Conservation (phyloP, 345 rosid species). For the Murraya paniculata region DNA sequence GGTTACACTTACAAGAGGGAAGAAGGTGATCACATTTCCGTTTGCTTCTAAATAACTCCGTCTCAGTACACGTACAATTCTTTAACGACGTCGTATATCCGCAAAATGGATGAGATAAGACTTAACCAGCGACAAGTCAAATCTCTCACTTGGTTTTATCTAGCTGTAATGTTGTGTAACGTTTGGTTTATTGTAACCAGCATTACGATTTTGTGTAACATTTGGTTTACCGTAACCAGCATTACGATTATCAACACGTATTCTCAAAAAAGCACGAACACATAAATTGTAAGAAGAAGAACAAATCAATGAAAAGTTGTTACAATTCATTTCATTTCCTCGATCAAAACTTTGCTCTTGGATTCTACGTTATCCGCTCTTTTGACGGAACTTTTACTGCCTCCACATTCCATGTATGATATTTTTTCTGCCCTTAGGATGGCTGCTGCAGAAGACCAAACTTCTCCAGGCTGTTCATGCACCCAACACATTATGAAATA, state of each 20-base stretch:
- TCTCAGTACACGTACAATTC: no score
- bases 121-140: no score
- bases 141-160: no score
- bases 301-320: neutral
- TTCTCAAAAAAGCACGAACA: neutral
- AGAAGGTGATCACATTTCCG: no score
- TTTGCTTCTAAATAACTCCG: no score
- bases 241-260: neutral
- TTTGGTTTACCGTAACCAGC: neutral
- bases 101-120: no score
- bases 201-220: neutral
- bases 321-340: slow-evolving; percentile 48
- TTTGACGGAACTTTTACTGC: slow-evolving; percentile 17
- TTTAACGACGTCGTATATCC: no score
- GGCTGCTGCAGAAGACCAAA: slow-evolving; percentile 56
- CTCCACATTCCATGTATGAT: slow-evolving; percentile 32
- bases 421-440: slow-evolving; percentile 53
- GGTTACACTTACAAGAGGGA: no score
- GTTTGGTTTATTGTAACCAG: no score
- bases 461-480: slow-evolving; percentile 63
- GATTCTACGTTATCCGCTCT: slow-evolving; percentile 20
- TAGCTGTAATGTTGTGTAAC: no score
- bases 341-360: slow-evolving; percentile 47
- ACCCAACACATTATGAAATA: slow-evolving; percentile 92
- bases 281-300: neutral